These are phyloP conservation scores for Termitomyces sp. DNA, from an alignment of 768 basidiomycete species.

Conservation along the genomic window DNA sequence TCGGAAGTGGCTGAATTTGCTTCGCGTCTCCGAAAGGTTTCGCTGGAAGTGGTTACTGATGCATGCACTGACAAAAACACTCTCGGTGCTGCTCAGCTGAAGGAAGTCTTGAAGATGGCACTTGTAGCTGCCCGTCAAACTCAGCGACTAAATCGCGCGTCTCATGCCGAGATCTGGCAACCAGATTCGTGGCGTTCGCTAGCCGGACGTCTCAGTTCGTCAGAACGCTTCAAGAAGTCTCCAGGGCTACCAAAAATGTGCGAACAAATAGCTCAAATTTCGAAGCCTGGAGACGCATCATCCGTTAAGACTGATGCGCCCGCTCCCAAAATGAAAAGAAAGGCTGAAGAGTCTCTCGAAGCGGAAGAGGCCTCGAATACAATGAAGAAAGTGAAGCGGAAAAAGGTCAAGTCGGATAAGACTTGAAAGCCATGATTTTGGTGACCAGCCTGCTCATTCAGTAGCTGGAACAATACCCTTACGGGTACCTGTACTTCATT, in stretches of 20 bases:
- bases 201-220: slow-evolving; percentile 39
- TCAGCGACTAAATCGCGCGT: slow-evolving; percentile 35
- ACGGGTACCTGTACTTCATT: neutral
- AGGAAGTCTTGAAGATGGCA: slow-evolving; percentile 74
- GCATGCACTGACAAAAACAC: slow-evolving; percentile 44
- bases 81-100: slow-evolving; percentile 62
- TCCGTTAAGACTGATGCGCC: slow-evolving; percentile 12
- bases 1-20: slow-evolving; percentile 49
- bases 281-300: slow-evolving; percentile 13
- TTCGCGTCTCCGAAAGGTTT: slow-evolving; percentile 39
- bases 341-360: slow-evolving; percentile 26
- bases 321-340: slow-evolving; percentile 30
- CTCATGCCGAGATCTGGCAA: slow-evolving; percentile 52
- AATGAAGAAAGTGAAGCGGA: slow-evolving; percentile 33
- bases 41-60: slow-evolving; percentile 44
- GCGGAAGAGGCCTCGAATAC: slow-evolving; percentile 14
- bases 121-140: slow-evolving; percentile 64
- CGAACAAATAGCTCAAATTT: slow-evolving; percentile 47
- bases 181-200: slow-evolving; percentile 53
- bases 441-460: neutral
- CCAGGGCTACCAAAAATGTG: slow-evolving; percentile 59
- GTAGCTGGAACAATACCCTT: neutral
- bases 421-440: slow-evolving; percentile 3
- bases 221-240: slow-evolving; percentile 61
- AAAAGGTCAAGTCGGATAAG: slow-evolving; percentile 41